These are phyloP conservation scores for Tuctoria greenei DNA, from an alignment of 176 grass and related monocot genomes.

Conservation along the genomic window DNA sequence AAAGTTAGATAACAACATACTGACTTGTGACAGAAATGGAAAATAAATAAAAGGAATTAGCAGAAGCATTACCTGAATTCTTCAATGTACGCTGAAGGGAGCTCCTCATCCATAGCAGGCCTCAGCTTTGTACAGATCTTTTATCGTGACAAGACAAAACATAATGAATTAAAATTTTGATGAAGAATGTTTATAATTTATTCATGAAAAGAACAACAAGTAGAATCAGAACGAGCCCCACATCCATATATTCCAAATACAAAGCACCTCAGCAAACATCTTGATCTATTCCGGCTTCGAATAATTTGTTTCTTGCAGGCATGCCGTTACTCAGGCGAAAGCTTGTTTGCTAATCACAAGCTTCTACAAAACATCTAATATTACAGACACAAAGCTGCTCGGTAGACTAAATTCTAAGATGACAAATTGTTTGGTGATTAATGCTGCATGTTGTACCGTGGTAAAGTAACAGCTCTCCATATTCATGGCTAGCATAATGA, in stretches of 20 bases:
- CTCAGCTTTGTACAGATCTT: constrained; percentile 84
- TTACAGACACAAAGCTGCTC: not conserved
- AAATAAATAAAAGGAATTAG: constrained; percentile 15
- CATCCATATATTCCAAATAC: too few species aligned
- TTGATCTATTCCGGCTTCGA: not conserved
- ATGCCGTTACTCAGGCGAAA: constrained; percentile 6
- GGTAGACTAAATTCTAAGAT: not conserved
- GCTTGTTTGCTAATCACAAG: too few species aligned
- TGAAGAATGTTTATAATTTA: not conserved
- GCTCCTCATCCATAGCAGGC: constrained; percentile 86
- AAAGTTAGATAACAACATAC: constrained; percentile 26
- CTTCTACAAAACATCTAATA: not conserved
- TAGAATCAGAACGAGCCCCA: not conserved
- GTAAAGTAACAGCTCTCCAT: not conserved
- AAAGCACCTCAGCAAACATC: not conserved
- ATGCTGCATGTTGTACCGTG: not conserved
- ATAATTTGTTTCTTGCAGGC: not conserved
- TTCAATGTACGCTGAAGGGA: constrained; percentile 88
- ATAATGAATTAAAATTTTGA: constrained; percentile 31
- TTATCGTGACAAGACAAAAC: constrained; percentile 32
- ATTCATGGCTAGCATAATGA: not conserved
- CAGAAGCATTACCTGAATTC: constrained; percentile 72
- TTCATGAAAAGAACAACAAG: not conserved
- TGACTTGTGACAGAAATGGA: not conserved
- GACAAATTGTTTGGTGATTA: not conserved